Percentiles rank a stretch among this genome's conserved stretches.
These are phyloP conservation scores for Thalia dealbata DNA, from an alignment of 176 grass and related monocot species.

Conservation along the genomic window DNA sequence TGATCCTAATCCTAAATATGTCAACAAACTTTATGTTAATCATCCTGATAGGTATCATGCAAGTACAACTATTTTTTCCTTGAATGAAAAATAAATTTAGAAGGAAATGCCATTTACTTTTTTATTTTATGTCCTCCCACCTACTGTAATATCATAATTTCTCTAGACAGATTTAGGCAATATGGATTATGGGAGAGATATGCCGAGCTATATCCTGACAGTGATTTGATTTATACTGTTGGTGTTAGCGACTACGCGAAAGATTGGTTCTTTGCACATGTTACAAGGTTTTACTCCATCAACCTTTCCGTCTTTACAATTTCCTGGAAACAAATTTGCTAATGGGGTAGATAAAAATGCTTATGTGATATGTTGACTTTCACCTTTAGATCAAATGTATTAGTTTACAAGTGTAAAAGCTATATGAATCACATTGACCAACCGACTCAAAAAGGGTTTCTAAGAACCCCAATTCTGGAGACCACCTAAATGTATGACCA, in stretches of 20 bases:
- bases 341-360: no score
- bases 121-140: conserved; percentile 10
- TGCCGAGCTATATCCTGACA: conserved; percentile 36
- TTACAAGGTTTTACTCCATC: conserved; percentile 34
- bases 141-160: background rate
- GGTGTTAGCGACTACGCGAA: conserved; percentile 41
- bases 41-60: conserved; percentile 25
- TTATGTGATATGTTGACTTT: no score
- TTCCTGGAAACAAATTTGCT: background rate
- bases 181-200: conserved; percentile 89
- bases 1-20: conserved; percentile 29
- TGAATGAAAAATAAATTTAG: background rate
- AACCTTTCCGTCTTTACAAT: background rate
- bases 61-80: background rate
- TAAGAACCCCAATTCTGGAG: no score
- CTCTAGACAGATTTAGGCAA: conserved; percentile 48
- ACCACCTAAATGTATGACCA: no score
- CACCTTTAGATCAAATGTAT: no score
- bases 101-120: background rate
- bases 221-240: conserved; percentile 47
- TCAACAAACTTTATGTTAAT: conserved; percentile 34
- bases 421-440: no score
- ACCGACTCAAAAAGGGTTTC: no score
- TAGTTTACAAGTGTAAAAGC: no score
- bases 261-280: conserved; percentile 91